phyloP scores from a whole-genome alignment of 2,329 filamentous ascomycete genomes.

The Aspergillus sp. region DNA sequence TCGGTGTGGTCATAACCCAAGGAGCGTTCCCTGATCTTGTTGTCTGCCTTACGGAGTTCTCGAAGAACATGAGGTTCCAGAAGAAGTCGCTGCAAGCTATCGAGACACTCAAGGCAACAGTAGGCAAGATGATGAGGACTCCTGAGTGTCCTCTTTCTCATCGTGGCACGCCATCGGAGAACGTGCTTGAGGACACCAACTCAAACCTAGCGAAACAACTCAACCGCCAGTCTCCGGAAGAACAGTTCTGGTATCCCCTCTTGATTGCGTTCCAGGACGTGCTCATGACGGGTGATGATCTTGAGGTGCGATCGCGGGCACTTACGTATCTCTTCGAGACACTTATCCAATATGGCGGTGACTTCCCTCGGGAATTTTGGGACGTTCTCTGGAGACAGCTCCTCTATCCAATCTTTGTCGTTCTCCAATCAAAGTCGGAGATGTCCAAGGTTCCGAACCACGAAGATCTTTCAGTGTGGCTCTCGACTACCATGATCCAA shows the following conservation, averaged over 20 bases:
- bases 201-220: conserved; percentile 55
- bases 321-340: conserved; percentile 96
- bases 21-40: conserved; percentile 94
- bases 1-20: conserved; percentile 92
- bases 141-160: conserved; percentile 88
- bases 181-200: conserved; percentile 39
- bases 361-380: conserved; percentile 94
- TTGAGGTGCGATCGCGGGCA: conserved; percentile 83
- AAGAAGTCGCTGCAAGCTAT: conserved; percentile 97
- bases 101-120: conserved; percentile 86
- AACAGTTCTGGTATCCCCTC: conserved; percentile 98
- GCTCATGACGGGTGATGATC: conserved; percentile 95
- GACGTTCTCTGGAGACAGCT: conserved; percentile 96
- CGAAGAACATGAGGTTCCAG: conserved; percentile 96
- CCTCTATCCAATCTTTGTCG: conserved; percentile 97
- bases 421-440: conserved; percentile 89
- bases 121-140: conserved; percentile 89
- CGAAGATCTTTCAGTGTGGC: conserved; percentile 95
- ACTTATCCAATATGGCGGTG: conserved; percentile 78
- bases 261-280: conserved; percentile 98
- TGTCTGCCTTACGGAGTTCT: conserved; percentile 95
- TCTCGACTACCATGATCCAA: conserved; percentile 99
- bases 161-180: conserved; percentile 44
- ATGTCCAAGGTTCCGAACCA: conserved; percentile 94
- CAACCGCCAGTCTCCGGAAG: conserved; percentile 80